A percentile compares a stretch with the other conserved stretches of the same genome.
Conservation (phyloP, 116 monocot genomes). For the Zostera marina region DNA sequence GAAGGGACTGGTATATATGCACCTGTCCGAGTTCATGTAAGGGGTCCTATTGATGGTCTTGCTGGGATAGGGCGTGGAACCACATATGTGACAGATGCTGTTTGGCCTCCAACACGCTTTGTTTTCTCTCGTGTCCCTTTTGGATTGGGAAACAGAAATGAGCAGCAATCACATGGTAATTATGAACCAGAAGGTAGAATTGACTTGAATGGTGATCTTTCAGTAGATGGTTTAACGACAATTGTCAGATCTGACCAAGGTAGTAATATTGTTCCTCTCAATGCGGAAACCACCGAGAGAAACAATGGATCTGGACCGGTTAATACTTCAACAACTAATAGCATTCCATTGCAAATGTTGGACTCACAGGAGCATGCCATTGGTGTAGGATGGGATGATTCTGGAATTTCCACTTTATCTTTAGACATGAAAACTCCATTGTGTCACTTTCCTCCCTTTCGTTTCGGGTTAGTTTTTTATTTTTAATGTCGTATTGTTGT, state of each 20-base stretch:
- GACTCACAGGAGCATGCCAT: slow-evolving; percentile 42
- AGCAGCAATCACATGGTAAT: slow-evolving; percentile 63
- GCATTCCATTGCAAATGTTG: slow-evolving; percentile 48
- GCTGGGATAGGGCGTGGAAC: slow-evolving; percentile 90
- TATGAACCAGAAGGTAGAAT: slow-evolving; percentile 76
- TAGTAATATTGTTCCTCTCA: slow-evolving; percentile 26
- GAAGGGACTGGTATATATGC: slow-evolving; percentile 49
- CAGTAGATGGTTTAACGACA: slow-evolving; percentile 92
- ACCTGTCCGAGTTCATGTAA: slow-evolving; percentile 64
- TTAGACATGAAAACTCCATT: slow-evolving; percentile 89
- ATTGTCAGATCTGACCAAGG: slow-evolving; percentile 74
- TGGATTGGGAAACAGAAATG: slow-evolving; percentile 68
- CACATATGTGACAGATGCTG: slow-evolving; percentile 45
- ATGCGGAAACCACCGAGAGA: slow-evolving; percentile 47
- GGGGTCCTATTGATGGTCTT: slow-evolving; percentile 85
- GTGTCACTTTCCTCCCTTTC: slow-evolving; percentile 83
- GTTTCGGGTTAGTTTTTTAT: slow-evolving; percentile 65
- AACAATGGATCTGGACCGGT: slow-evolving; percentile 25
- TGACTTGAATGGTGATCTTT: slow-evolving; percentile 48
- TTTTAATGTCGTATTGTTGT: background rate
- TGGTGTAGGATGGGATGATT: slow-evolving; percentile 62
- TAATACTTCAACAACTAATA: slow-evolving; percentile 27
- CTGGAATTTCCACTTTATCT: slow-evolving; percentile 50
- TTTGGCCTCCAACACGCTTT: slow-evolving; percentile 85
- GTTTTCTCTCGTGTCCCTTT: slow-evolving; percentile 91